phyloP scores from a whole-genome alignment of 2,329 filamentous ascomycete genomes.

The Exutisphaerella laricina region DNA sequence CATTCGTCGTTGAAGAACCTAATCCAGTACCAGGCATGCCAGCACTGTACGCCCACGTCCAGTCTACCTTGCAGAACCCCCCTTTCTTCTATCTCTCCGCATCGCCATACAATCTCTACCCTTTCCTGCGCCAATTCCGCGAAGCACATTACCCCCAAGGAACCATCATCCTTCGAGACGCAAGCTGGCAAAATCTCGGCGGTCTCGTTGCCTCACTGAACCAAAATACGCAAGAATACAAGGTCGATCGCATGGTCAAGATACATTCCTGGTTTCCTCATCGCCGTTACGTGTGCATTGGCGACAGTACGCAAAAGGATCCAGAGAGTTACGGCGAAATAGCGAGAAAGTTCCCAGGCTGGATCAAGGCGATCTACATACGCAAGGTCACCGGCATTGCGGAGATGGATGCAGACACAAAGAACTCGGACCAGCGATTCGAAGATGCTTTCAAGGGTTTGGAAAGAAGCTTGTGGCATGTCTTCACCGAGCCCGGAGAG shows the following conservation, averaged over 20 bases:
- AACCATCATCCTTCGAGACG: slow-evolving; percentile 77
- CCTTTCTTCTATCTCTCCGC: slow-evolving; percentile 92
- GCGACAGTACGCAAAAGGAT: slow-evolving; percentile 87
- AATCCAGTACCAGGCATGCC: slow-evolving; percentile 74
- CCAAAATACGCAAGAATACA: slow-evolving; percentile 77
- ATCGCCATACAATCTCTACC: slow-evolving; percentile 90
- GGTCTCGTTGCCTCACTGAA: slow-evolving; percentile 76
- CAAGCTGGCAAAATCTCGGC: slow-evolving; percentile 76
- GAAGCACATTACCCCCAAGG: slow-evolving; percentile 66
- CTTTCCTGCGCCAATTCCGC: slow-evolving; percentile 73
- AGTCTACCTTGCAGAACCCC: slow-evolving; percentile 51
- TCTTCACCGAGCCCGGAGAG: slow-evolving; percentile 74
- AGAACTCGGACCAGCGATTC: slow-evolving; percentile 63
- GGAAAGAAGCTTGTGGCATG: slow-evolving; percentile 66
- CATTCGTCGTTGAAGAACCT: slow-evolving; percentile 67
- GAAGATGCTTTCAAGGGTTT: slow-evolving; percentile 74
- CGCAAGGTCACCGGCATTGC: slow-evolving; percentile 72
- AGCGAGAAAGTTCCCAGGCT: slow-evolving; percentile 62
- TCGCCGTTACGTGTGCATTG: slow-evolving; percentile 74
- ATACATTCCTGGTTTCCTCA: slow-evolving; percentile 73
- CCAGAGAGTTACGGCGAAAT: slow-evolving; percentile 84
- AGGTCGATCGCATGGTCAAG: slow-evolving; percentile 71
- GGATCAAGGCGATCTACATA: slow-evolving; percentile 80
- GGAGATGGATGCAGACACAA: slow-evolving; percentile 68
- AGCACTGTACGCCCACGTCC: slow-evolving; percentile 67